Evolutionary conservation across 2,329 filamentous ascomycete genomes (phyloP), one percentile per base, ranked within the genome.

Genomic region (Fonsecaea erecta): DNA sequence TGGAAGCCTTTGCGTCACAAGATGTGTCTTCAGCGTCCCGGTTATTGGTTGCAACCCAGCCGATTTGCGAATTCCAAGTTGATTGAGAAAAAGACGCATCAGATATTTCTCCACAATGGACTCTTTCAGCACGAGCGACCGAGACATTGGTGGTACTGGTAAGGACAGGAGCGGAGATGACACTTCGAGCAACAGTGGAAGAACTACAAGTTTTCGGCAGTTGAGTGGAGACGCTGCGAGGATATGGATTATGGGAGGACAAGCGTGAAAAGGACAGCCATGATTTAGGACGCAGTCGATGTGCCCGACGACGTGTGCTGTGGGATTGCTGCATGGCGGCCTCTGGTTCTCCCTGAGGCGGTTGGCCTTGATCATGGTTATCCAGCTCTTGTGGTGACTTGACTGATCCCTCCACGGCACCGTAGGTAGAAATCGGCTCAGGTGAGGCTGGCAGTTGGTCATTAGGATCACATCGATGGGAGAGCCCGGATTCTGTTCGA

Each of bases 141-240:
- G 64, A 52, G 56, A 64, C 59, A 52, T 72, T 72, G 48, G 70
- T 70, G 26, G 71, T 71, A 43, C 70, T 72, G 34, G 68, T 71
- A 21, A 72, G 67, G 30, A 70, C 56, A n/a, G 71, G 71, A 48
- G 64, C 64, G 32, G 70, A 70, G 7, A 71, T 71, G n/a, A 68
- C 60, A 51, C 71, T 71, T 43, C 63, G 66, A 30, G 68, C 63
- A 55, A 71, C 63, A 5, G 71, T 69, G 24, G 71, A 69, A 14
- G 69, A 59, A 62, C 67, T 71, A 16, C 54, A 34, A 24, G 58
- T 61, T 43, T 70, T 66, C 28, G 69, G 66, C 21, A 72, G 65
- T 8, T 68, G 65, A 28, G 63, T 32, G 35, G 70, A 70, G 16
- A 46, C 52, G 48, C 69, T 71, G 24, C 65, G 67, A 58, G 63